Conservation (phyloP, 305 asterid genomes). For the Fraxinus paxiana region DNA sequence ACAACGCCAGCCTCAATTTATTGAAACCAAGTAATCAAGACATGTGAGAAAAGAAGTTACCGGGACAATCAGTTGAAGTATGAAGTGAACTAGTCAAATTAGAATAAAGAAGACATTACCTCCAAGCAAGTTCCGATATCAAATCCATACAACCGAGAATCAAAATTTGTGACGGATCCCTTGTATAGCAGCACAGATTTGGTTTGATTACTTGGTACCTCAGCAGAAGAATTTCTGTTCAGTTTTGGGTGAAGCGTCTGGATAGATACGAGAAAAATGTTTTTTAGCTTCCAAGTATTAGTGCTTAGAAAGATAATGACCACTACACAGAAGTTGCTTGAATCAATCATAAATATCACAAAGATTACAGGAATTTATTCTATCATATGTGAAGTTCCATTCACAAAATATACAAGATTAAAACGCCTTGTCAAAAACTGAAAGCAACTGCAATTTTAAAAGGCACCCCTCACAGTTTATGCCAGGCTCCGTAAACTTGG, state of each 20-base stretch:
- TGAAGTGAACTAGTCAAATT: neutral
- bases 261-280: constrained; percentile 12
- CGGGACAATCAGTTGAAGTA: neutral
- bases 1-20: neutral
- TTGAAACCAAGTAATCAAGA: neutral
- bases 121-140: constrained; percentile 97
- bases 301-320: neutral
- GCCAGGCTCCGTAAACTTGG: neutral
- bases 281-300: neutral
- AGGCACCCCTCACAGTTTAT: neutral
- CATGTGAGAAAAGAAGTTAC: neutral
- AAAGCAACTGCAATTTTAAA: neutral
- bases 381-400: neutral
- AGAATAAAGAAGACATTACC: constrained; percentile 41
- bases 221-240: constrained; percentile 39
- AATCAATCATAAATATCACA: neutral
- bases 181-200: constrained; percentile 64
- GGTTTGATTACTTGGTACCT: constrained; percentile 44
- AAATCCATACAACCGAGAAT: constrained; percentile 61
- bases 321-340: neutral
- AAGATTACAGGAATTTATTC: neutral
- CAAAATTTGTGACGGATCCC: constrained; percentile 69
- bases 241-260: constrained; percentile 78
- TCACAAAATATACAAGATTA: neutral
- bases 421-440: neutral